A percentile compares a stretch with the other conserved stretches of the same genome.
These are phyloP conservation scores for Oryza rufipogon DNA, from an alignment of 176 grass and related monocot species.

Conservation along the genomic window DNA sequence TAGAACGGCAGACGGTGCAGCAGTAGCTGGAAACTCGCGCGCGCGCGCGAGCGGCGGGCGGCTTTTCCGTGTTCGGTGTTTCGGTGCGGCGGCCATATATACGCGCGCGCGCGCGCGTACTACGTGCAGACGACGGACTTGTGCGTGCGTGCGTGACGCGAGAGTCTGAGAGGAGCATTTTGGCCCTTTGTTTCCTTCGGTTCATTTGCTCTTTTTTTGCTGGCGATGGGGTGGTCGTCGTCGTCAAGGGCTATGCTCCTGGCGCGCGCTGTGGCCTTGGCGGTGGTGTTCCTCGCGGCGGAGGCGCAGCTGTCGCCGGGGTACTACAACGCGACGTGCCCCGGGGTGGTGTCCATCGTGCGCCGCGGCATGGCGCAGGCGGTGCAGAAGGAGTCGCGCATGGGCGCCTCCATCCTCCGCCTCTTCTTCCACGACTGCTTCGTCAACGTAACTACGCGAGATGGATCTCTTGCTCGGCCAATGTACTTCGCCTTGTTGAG, in stretches of 20 bases:
- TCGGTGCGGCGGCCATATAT: constrained; percentile 14
- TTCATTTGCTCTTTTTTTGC: not conserved
- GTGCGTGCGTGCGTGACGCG: not conserved
- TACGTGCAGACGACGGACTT: not conserved
- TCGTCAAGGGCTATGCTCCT: not conserved
- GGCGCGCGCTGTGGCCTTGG: not conserved
- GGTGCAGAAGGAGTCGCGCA: constrained; percentile 58
- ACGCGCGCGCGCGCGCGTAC: not conserved
- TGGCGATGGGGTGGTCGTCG: not conserved
- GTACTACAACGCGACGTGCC: constrained; percentile 59
- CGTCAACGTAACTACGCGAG: not conserved
- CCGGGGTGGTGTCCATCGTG: constrained; percentile 49
- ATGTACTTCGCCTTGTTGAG: too few relatives aligned
- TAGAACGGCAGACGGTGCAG: not conserved
- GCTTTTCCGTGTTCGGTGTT: not conserved
- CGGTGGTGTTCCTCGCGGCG: not conserved
- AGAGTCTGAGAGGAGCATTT: not conserved
- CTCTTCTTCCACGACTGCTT: constrained; percentile 92
- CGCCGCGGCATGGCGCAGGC: constrained; percentile 52
- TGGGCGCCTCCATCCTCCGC: constrained; percentile 76
- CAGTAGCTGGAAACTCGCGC: too few relatives aligned
- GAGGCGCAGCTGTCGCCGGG: constrained; percentile 51
- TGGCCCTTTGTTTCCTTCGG: not conserved
- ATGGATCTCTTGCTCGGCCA: too few relatives aligned
- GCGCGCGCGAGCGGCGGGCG: too few relatives aligned